Evolutionary conservation across 148 eudicot species (phyloP), one percentile per base, ranked within the genome.

Genomic region (Arbutus unedo): DNA sequence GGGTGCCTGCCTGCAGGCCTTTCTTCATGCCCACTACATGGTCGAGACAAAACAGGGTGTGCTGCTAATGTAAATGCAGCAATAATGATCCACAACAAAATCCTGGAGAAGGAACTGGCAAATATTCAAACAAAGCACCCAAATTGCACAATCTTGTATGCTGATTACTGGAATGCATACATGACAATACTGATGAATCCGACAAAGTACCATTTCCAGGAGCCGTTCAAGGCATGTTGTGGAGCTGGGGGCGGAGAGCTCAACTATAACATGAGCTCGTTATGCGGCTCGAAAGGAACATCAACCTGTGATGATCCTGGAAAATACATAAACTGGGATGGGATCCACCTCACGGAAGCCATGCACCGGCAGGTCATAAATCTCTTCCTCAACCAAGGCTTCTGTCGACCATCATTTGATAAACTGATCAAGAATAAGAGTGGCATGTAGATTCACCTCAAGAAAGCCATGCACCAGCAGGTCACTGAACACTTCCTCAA

Each of bases 141-240:
- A 0, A 51, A 51, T 18, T 21, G 76, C 23, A 21, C 70, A 54
- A 84, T 88, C 82, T 0, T 82, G 13, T 88, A 88, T 70, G 87
- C 85, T 5, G 89, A 84, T 67, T 86, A 66, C 81, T 85, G 82
- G 85, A 79, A 78, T 11, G 87, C 87, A 3, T 87, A 81, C 67
- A 57, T 74, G 16, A 31, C 72, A 0, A 76, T 85, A 2, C 25
- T 81, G 2, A 67, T 4, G 54, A 83, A 85, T 14, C 82, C 76
- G 31, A 13, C 21, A 2, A 82, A 87, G 79, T 81, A 74, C 84
- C 21, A 75, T 4, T 68, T 88, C 15, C 49, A 76, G 59, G 88
- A 88, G 50, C 60, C 83, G 2, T 82, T 75, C 82, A 86, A 84
- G 67, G 85, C 88, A 8, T 87, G 89, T 21, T 83, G 88, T 23